phyloP scores from a whole-genome alignment of 2,329 filamentous ascomycete genomes.

The Fusarium caatingaense region DNA sequence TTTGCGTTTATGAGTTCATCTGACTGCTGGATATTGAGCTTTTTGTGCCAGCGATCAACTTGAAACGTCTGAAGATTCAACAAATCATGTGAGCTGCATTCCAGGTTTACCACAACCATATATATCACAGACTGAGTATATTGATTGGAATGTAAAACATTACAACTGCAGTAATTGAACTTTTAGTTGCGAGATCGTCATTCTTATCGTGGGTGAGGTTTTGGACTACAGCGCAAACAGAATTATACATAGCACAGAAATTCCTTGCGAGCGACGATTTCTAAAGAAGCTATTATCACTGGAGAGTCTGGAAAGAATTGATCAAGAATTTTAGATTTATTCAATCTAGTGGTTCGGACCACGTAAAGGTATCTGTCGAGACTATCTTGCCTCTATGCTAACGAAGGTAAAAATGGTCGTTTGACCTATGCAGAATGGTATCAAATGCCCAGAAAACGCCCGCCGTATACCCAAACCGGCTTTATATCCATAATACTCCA shows the following conservation, averaged over 20 bases:
- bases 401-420: slow-evolving; percentile 36
- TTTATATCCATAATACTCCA: slow-evolving; percentile 36
- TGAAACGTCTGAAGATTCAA: background rate
- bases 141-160: background rate
- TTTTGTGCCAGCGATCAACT: background rate
- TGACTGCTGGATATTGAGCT: background rate
- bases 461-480: slow-evolving; percentile 27
- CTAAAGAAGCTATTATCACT: background rate
- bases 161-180: background rate
- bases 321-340: slow-evolving; percentile 15
- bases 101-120: background rate
- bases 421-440: slow-evolving; percentile 44
- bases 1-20: background rate
- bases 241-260: background rate
- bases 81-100: background rate
- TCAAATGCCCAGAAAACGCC: slow-evolving; percentile 44
- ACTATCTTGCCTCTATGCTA: slow-evolving; percentile 29
- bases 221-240: background rate
- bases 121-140: background rate
- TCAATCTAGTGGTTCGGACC: slow-evolving; percentile 19
- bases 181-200: background rate
- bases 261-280: background rate
- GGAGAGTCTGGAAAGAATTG: background rate
- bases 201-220: background rate
- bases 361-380: slow-evolving; percentile 30